Percentiles rank a stretch among this genome's conserved stretches.
phyloP scores from a whole-genome alignment of 345 rosid genomes.

The Hypericum perforatum region DNA sequence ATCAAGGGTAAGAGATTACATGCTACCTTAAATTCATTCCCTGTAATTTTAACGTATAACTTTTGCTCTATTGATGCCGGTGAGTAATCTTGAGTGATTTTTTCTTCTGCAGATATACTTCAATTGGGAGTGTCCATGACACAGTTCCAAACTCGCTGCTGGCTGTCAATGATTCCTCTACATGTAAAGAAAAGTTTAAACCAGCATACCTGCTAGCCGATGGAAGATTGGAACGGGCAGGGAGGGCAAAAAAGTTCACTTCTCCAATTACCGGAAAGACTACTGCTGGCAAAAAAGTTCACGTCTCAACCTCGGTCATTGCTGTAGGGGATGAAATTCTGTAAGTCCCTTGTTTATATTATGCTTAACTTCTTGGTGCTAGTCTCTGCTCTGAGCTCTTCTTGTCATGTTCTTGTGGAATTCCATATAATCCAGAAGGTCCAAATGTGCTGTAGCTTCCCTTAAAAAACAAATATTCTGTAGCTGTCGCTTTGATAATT shows the following conservation, averaged over 20 bases:
- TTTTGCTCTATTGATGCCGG: constrained; percentile 1
- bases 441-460: too few species aligned
- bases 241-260: constrained; percentile 58
- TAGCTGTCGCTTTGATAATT: too few species aligned
- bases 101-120: constrained; percentile 59
- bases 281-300: constrained; percentile 30
- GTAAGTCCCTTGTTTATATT: constrained; percentile 54
- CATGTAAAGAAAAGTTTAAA: constrained; percentile 49
- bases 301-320: constrained; percentile 53
- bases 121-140: constrained; percentile 90
- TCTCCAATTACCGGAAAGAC: constrained; percentile 13
- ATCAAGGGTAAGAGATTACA: constrained; percentile 63
- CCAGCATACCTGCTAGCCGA: constrained; percentile 96
- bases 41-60: not conserved
- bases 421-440: too few species aligned
- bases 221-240: constrained; percentile 98
- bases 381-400: not conserved
- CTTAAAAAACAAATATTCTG: too few species aligned
- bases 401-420: not conserved
- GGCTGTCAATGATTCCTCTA: constrained; percentile 31
- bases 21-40: constrained; percentile 10
- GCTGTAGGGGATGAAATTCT: constrained; percentile 97
- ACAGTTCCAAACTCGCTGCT: constrained; percentile 82
- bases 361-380: constrained; percentile 3
- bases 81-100: not conserved